phyloP scores from a whole-genome alignment of 108 stramenopile species.

The Seminavis robusta region DNA sequence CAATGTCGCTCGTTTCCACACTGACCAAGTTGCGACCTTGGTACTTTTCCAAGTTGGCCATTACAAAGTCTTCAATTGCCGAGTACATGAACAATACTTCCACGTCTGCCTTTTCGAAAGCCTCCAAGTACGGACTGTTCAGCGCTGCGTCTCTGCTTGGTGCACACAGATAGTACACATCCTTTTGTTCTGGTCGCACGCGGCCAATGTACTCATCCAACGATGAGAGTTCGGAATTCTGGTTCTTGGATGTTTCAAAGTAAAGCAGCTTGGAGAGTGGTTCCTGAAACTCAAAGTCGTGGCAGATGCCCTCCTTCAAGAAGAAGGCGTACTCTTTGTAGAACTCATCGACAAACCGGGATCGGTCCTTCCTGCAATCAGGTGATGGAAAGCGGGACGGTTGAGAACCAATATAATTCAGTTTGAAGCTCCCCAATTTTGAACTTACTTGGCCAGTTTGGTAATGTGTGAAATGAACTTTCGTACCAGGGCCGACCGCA shows the following conservation, averaged over 20 bases:
- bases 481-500: conserved; percentile 88
- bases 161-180: conserved; percentile 96
- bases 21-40: conserved; percentile 86
- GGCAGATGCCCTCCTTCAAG: conserved; percentile 96
- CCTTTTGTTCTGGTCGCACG: conserved; percentile 90
- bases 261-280: conserved; percentile 91
- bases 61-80: conserved; percentile 98
- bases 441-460: conserved; percentile 76
- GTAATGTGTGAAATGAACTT: conserved; percentile 80
- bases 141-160: conserved; percentile 91
- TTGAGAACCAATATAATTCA: no score
- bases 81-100: conserved; percentile 95
- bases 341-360: conserved; percentile 88
- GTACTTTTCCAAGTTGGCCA: conserved; percentile 90
- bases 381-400: background rate
- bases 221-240: conserved; percentile 74
- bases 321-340: conserved; percentile 93
- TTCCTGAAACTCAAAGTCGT: conserved; percentile 84
- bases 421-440: no score
- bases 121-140: conserved; percentile 96
- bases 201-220: conserved; percentile 96
- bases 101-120: conserved; percentile 80
- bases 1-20: conserved; percentile 84
- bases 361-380: conserved; percentile 69
- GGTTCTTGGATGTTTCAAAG: conserved; percentile 89